phyloP scores from a whole-genome alignment of 2,329 filamentous ascomycete species.

The Fusarium kyushuense region DNA sequence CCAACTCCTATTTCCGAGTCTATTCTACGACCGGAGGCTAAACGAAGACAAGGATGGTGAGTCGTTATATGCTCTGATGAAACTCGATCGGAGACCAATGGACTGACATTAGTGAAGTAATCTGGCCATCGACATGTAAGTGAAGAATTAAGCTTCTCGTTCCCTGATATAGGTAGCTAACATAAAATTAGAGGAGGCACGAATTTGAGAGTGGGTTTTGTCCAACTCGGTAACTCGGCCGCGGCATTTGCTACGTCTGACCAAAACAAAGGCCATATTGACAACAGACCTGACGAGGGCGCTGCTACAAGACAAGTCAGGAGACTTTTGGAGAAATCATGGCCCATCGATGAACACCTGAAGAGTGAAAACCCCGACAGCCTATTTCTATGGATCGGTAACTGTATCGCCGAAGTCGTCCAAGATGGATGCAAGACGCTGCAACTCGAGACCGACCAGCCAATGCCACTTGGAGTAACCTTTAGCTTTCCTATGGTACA shows the following conservation, averaged over 20 bases:
- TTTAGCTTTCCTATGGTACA: constrained; percentile 80
- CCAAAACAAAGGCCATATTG: constrained; percentile 16
- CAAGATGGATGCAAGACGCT: constrained; percentile 64
- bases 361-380: constrained; percentile 80
- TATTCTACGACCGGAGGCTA: constrained; percentile 63
- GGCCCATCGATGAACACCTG: constrained; percentile 79
- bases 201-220: constrained; percentile 75
- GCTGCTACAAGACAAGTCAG: constrained; percentile 58
- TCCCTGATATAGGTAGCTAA: constrained; percentile 13
- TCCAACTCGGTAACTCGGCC: constrained; percentile 66
- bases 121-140: constrained; percentile 75
- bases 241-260: constrained; percentile 10
- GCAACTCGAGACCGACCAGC: constrained; percentile 56
- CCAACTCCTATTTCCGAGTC: constrained; percentile 72
- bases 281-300: constrained; percentile 30
- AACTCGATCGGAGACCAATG: background rate
- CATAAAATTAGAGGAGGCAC: constrained; percentile 72
- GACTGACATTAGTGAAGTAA: constrained; percentile 58
- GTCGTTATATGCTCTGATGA: constrained; percentile 44
- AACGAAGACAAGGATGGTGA: constrained; percentile 62
- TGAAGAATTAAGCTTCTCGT: background rate
- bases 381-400: constrained; percentile 84
- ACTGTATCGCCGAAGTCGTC: constrained; percentile 80
- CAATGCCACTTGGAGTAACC: constrained; percentile 74
- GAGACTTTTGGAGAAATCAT: constrained; percentile 74